These are phyloP conservation scores for Geranomyces variabilis DNA, from an alignment of 192 early-diverging fungal genomes.

Conservation along the genomic window DNA sequence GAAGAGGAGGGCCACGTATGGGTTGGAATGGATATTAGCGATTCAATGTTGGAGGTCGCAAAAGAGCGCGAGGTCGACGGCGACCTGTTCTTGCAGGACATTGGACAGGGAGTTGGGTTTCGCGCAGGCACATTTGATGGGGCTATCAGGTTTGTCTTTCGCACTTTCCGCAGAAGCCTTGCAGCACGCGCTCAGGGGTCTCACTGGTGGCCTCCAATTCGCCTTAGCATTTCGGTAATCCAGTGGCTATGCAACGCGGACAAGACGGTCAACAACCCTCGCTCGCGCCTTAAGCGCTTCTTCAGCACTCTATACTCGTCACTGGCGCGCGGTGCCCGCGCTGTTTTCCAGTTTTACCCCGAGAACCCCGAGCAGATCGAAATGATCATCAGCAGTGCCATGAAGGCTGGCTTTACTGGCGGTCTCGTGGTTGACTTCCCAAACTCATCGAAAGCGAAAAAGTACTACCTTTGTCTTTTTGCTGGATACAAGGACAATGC, in stretches of 20 bases:
- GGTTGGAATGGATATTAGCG: slow-evolving; percentile 96
- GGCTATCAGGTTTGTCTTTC: slow-evolving; percentile 67
- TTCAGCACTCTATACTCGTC: slow-evolving; percentile 93
- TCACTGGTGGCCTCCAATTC: not conserved
- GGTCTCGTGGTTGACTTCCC: slow-evolving; percentile 96
- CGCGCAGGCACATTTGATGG: slow-evolving; percentile 97
- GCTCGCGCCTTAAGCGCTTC: slow-evolving; percentile 81
- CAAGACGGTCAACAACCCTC: slow-evolving; percentile 82
- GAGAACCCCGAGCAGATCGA: slow-evolving; percentile 94
- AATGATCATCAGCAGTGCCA: slow-evolving; percentile 84
- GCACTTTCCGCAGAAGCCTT: not conserved
- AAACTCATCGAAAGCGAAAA: slow-evolving; percentile 94
- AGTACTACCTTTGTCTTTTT: slow-evolving; percentile 95
- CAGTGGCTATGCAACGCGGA: slow-evolving; percentile 99
- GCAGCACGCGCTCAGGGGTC: not conserved
- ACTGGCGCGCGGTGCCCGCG: slow-evolving; percentile 83
- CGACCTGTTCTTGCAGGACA: slow-evolving; percentile 94
- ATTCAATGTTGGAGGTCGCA: slow-evolving; percentile 92
- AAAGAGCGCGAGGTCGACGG: slow-evolving; percentile 90
- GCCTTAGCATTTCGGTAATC: slow-evolving; percentile 82
- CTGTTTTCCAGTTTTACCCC: slow-evolving; percentile 98
- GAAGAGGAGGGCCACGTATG: slow-evolving; percentile 95
- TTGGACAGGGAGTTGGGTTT: slow-evolving; percentile 92
- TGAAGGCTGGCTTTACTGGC: slow-evolving; percentile 93
- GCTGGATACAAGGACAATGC: slow-evolving; percentile 75